These are phyloP conservation scores for Sambucus nigra DNA, from an alignment of 129 eudicot genomes.

Conservation along the genomic window DNA sequence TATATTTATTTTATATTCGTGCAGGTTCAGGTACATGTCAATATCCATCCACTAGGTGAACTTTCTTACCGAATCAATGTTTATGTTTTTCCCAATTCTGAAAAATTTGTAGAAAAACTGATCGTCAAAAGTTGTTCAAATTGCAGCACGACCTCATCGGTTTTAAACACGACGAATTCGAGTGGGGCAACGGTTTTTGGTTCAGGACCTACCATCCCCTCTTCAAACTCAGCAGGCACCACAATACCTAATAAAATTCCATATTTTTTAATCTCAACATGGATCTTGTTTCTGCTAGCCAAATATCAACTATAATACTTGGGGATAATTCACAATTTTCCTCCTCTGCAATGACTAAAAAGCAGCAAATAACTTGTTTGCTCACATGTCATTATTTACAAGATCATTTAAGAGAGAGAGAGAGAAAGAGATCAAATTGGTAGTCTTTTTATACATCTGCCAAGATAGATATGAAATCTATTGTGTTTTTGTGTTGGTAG, in stretches of 20 bases:
- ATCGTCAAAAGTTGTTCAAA: background rate
- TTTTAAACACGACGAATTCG: slow-evolving; percentile 70
- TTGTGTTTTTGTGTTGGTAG: background rate
- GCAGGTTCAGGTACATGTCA: slow-evolving; percentile 75
- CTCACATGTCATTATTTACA: too few relatives aligned
- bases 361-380: too few relatives aligned
- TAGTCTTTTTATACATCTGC: background rate
- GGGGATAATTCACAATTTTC: background rate
- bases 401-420: background rate
- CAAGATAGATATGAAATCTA: background rate
- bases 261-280: background rate
- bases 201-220: slow-evolving; percentile 56
- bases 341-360: background rate
- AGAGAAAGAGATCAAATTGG: background rate
- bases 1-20: slow-evolving; percentile 6
- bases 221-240: slow-evolving; percentile 23
- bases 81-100: background rate
- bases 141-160: slow-evolving; percentile 84
- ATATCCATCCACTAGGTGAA: slow-evolving; percentile 75
- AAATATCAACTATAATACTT: background rate
- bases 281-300: slow-evolving; percentile 2
- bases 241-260: background rate
- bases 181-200: slow-evolving; percentile 81
- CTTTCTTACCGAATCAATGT: background rate
- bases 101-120: background rate